Base-by-base conservation (phyloP, 441 rosid genomes). In the Euphorbia schlechtendalii region DNA sequence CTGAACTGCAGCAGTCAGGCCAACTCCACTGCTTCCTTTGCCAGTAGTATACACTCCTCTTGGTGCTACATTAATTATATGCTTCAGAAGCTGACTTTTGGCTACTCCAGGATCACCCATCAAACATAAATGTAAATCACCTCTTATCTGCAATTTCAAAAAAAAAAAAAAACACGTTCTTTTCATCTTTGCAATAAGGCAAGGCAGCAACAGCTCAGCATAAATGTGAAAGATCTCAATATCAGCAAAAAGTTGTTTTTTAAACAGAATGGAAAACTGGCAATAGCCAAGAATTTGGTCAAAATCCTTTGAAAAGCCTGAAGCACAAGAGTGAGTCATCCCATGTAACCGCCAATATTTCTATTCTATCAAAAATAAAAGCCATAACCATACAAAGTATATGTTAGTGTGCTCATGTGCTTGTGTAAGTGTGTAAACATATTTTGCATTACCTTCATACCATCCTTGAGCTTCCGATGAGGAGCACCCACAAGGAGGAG, bases 31-130 rank as follows among this genome's bases (percentile, higher is more conserved):
- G 86, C 99, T 95, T 71, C 98, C 99, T 79, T 72, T 88, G 56
- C 99, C 98, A 56, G 99, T 95, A 43, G 99, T 95, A 75, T 95
- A 95, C 66, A 95, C 85, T 61, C 92, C 99, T 76, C 97, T 83
- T 14, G 99, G 99, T 53, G 99, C 98, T 57, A 95, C 97, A 69
- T 92, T 92, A 68, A 95, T 88, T 59, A 92, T 92, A 87, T 95
- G 97, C 88, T 95, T 95, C 70, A 95, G 94, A 78, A 95, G 99
- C 82, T 95, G 99, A 88, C 99, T 90, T 77, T 95, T 95, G 68
- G 99, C 99, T 76, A 95, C 99, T 55, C 99, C 98, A 83, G 98
- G 98, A 83, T 95, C 99, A 68, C 99, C 99, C 99, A 95, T 95
- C 86, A 92, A 71, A 74, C 99, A 95, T 71, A 95, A 78, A 81